A percentile compares a stretch with the other conserved stretches of the same genome.
These are phyloP conservation scores for Adansonia digitata DNA, from an alignment of 345 rosid species.

Conservation along the genomic window DNA sequence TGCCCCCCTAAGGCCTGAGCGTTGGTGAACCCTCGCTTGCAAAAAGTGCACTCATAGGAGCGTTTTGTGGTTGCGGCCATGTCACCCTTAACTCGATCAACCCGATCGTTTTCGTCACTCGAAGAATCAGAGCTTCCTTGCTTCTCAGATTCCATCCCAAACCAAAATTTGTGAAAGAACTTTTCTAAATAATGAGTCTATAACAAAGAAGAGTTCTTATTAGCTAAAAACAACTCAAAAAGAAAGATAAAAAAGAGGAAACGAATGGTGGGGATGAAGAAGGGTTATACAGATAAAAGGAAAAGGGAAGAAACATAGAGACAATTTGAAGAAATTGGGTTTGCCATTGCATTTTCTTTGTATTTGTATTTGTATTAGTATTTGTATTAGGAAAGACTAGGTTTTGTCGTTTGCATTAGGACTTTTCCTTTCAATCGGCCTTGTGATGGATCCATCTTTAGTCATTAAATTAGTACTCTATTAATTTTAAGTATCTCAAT, in stretches of 20 bases:
- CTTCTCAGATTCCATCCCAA: constrained; percentile 27
- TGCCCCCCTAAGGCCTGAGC: constrained; percentile 94
- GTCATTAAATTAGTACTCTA: neutral
- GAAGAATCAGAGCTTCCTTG: constrained; percentile 27
- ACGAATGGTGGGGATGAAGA: neutral
- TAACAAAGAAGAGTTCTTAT: too few species aligned
- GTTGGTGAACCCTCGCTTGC: constrained; percentile 84
- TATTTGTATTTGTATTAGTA: too few species aligned
- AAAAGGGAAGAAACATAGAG: constrained; percentile 8
- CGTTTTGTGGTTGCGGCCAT: constrained; percentile 16
- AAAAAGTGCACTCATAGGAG: constrained; percentile 62
- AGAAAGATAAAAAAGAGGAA: constrained; percentile 3
- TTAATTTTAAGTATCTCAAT: neutral
- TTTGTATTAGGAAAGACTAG: constrained; percentile 10
- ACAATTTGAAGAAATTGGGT: constrained; percentile 39
- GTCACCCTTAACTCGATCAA: constrained; percentile 26
- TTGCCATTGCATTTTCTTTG: constrained; percentile 13
- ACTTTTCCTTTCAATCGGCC: constrained; percentile 27
- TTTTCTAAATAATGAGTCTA: too few species aligned
- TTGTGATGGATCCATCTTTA: constrained; percentile 18
- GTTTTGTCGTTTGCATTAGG: constrained; percentile 34
- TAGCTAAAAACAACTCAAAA: neutral
- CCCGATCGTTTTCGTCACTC: constrained; percentile 32
- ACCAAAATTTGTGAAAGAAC: neutral
- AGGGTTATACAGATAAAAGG: neutral